Base-by-base conservation (phyloP, 768 basidiomycete genomes). In the Lactarius indigo region DNA sequence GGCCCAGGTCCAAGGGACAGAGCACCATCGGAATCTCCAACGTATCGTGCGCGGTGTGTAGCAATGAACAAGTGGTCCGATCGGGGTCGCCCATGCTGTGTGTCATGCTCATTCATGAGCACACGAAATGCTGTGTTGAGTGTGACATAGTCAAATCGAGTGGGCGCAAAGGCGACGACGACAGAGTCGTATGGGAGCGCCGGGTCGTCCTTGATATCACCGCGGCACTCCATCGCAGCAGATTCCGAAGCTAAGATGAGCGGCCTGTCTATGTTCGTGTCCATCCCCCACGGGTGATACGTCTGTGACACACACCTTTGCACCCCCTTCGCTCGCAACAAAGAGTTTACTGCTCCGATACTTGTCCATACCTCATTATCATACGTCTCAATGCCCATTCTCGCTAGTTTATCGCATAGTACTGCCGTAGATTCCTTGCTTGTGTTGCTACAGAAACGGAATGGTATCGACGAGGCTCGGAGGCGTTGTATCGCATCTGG, bases 1-100 rank as follows among this genome's bases (percentile, higher is more conserved):
- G 89, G 87, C 0, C 90, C 89, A 0, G 88, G 87, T 2, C 90
- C 89, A 15, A 90, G 78, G 4, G 86, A 87, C 8, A 90, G 79
- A 0, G 76, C 75, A 0, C 80, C 83, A 35, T 83, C 80, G 5
- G 78, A 70, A 23, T 75, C 75, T 30, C 78, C 74, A 31, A 87
- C 74, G 75, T 83, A 88, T 62, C 80, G 81, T 2, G 84, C 81
- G 58, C 81, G 79, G 75, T 90, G 87, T 0, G 88, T 84, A 0
- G 85, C 86, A 33, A 90, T 83, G 61, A 90, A 77, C 5, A 77
- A 79, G 63, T 73, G 66, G 39, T 63, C 55, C 9, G 47, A 59
- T 33, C 54, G 54, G 18, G 47, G 65, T 17, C 35, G 55, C 35
- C 52, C 30, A 5, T 9, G 64, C 47, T 64, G 71, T 7, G 72